Percentiles rank a stretch among this genome's conserved stretches.
Evolutionary conservation across 2,329 filamentous ascomycete species (phyloP).

Genomic region (Arthrobotrys conoides): DNA sequence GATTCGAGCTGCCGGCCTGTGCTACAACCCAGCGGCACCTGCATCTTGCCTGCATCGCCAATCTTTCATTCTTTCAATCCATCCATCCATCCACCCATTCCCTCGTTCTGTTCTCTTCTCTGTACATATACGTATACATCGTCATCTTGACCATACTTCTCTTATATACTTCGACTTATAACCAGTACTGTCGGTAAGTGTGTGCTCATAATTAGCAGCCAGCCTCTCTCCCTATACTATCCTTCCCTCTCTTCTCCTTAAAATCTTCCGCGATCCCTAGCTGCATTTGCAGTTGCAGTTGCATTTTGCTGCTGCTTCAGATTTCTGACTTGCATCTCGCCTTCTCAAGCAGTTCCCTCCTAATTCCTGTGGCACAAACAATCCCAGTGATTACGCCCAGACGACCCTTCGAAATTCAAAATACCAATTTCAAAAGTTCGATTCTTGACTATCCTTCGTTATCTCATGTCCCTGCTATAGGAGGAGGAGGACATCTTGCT

Average conservation of each 20-base stretch:
- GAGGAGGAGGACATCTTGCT: conserved; percentile 10
- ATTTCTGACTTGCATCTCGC: conserved; percentile 49
- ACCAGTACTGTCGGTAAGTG: not conserved
- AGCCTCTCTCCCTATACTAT: not conserved
- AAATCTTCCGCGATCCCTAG: conserved; percentile 14
- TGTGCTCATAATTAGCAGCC: not conserved
- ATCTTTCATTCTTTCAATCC: not conserved
- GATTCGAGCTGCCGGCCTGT: conserved; percentile 5
- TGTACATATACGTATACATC: conserved; percentile 15
- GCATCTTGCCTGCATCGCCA: conserved; percentile 4
- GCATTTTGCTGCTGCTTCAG: conserved; percentile 42
- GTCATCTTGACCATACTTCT: too few relatives aligned
- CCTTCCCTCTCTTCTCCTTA: not conserved
- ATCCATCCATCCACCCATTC: not conserved
- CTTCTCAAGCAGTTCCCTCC: conserved; percentile 28
- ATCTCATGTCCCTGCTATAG: conserved; percentile 20
- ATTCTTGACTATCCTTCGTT: not conserved
- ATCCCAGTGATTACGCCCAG: conserved; percentile 26
- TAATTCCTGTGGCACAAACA: conserved; percentile 23
- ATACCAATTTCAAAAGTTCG: not conserved
- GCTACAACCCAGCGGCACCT: not conserved
- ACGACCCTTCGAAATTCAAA: conserved; percentile 4
- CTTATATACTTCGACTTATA: not conserved
- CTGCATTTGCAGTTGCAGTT: conserved; percentile 24
- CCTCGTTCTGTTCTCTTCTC: conserved; percentile 7